Evolutionary conservation across 768 basidiomycete species (phyloP).

Genomic region (Boletus reticulatus): DNA sequence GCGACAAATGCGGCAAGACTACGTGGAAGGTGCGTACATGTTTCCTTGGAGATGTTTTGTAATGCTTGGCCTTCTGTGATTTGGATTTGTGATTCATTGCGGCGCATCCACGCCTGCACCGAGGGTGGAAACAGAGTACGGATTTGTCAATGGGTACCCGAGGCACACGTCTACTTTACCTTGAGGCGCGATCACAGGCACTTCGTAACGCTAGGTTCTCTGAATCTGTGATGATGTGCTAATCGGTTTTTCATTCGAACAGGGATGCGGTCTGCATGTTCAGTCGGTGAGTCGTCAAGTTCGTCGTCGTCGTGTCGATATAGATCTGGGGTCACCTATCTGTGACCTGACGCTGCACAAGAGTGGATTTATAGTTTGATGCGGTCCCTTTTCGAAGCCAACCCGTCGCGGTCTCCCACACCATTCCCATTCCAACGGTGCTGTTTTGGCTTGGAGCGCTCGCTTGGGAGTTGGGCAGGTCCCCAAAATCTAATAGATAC

Average conservation of each 20-base stretch:
- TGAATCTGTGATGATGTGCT: conserved; percentile 5
- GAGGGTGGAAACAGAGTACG: conserved; percentile 14
- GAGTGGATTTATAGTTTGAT: conserved; percentile 30
- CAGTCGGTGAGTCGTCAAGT: conserved; percentile 48
- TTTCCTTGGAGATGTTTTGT: conserved; percentile 26
- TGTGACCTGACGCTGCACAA: conserved; percentile 2
- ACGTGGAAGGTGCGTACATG: conserved; percentile 62
- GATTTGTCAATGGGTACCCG: conserved; percentile 9
- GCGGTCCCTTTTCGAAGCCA: conserved; percentile 35
- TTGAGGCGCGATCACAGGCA: conserved; percentile 1
- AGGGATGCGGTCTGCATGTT: conserved; percentile 73
- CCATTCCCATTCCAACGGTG: conserved; percentile 14
- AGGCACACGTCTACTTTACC: conserved; percentile 16
- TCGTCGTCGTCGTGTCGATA: conserved; percentile 11
- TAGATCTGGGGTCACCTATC: conserved; percentile 17
- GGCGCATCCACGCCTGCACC: conserved; percentile 14
- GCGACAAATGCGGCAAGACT: conserved; percentile 61
- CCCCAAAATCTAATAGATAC: conserved; percentile 26
- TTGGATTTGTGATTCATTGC: conserved; percentile 11
- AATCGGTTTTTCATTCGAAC: conserved; percentile 11
- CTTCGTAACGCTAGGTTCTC: neutral
- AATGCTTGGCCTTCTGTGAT: conserved; percentile 8
- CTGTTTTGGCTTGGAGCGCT: conserved; percentile 9
- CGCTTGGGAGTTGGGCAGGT: conserved; percentile 21
- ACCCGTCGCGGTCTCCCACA: conserved; percentile 29